Evolutionary conservation across 1,284 basidiomycete genomes (phyloP), one percentile per base, ranked within the genome.

Genomic region (Ustilago cynodontis): DNA sequence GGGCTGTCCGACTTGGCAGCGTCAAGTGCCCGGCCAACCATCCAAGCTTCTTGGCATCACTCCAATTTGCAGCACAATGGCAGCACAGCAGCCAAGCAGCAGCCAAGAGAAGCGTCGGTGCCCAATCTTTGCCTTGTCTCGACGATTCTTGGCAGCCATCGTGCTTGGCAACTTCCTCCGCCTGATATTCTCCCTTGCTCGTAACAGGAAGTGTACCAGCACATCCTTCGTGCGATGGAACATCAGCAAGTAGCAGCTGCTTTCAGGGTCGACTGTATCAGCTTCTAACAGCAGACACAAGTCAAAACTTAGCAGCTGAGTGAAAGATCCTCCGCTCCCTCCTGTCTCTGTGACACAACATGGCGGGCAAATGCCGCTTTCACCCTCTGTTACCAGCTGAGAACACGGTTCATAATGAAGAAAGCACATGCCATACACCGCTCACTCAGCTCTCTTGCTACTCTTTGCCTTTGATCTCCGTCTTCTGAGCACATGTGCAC

Each of bases 231-330:
- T 7, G 16, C 14, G 47, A 24, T 16, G 47, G 14, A 49, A 14
- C 47, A 49, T 26, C 47, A 37, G 35, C 11, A 33, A 5, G 11
- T 28, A 28, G 24, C 47, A 49, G 47, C 24, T 49, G 47, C 47
- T 49, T 49, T 49, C 47, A 49, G 47, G 47, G 47, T 49, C 26
- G n/a, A n/a, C n/a, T n/a, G n/a, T 49, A 49, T 43, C 41, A 49
- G 47, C 47, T n/a, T 20, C 24, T 26, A 5, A 49, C 26, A 18
- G 41, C 20, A 2, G n/a, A 43, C 41, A 43, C 41, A n/a, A n/a
- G n/a, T n/a, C n/a, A n/a, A n/a, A n/a, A n/a, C n/a, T n/a, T n/a
- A n/a, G n/a, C n/a, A n/a, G n/a, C n/a, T n/a, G n/a, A n/a, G n/a
- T n/a, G n/a, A n/a, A n/a, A n/a, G n/a, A n/a, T n/a, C 41, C 41